Base-by-base conservation (phyloP, 352 stramenopile species). In the Blastocystis hominis region DNA sequence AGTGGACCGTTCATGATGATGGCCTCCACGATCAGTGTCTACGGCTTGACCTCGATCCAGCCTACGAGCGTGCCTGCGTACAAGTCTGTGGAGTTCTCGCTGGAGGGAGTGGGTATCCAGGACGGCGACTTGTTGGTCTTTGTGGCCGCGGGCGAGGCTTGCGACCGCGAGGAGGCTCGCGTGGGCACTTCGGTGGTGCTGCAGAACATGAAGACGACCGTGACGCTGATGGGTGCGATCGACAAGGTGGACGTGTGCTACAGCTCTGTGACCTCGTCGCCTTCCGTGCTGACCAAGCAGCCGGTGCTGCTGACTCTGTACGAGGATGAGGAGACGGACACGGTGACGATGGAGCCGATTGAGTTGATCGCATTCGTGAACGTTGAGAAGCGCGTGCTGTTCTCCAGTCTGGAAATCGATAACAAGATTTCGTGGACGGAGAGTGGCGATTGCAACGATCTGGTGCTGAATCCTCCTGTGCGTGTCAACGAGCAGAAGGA, bases 401-500 rank as follows among this genome's bases (percentile, higher is more conserved):
- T 84, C 72, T 17, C 50, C 5, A 47, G 10, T 9, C 50, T 84
- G 72, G 47, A 84, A 20, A 68, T 47, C 9, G 34, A 66, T 53
- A 40, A 66, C 42, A 64, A 68, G 54, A 30, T 84, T 30, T 44
- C 72, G 36, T 84, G 72, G 72, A 84, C 72, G 34, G 72, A 64
- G 3, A 40, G 1, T 0, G 53, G 3, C 44, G 72, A 84, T 46
- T 84, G 72, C 56, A n/a, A 15, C 24, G n/a, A 20, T n/a, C 4
- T 61, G 66, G 50, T 40, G 50, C 30, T 84, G 72, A 55, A 50
- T 36, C 50, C 66, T 6, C 72, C 72, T 63, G 47, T 66, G 50
- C 72, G 72, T 64, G 72, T 84, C 50, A 84, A 84, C 24, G 55
- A 84, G 44, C 34, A 84, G 20, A 64, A 69, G 47, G 50, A 68